Evolutionary conservation across 2,329 filamentous ascomycete genomes (phyloP).

Genomic region (Ilyonectria sp.): DNA sequence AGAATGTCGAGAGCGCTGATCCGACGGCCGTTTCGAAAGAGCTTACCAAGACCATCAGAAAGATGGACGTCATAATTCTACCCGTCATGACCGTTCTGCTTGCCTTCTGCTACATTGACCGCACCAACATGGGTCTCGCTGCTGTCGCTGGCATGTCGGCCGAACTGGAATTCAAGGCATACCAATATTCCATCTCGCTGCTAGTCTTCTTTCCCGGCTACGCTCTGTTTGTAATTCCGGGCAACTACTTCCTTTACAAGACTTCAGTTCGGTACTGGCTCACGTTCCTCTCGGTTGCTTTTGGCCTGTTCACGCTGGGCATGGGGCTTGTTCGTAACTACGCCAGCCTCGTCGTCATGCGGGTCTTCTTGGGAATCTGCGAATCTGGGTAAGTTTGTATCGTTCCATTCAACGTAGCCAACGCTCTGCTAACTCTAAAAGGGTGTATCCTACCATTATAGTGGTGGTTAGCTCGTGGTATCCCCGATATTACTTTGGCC

Average conservation of each 20-base stretch:
- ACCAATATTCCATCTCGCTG: conserved; percentile 10
- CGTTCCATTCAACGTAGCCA: no score
- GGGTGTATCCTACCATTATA: conserved; percentile 10
- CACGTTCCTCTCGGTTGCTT: conserved; percentile 5
- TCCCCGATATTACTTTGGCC: conserved; percentile 18
- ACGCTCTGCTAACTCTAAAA: not conserved
- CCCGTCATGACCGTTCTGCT: conserved; percentile 13
- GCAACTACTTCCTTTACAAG: conserved; percentile 18
- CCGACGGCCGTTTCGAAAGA: not conserved
- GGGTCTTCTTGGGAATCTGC: conserved; percentile 36
- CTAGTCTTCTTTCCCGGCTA: conserved; percentile 19
- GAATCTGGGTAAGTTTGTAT: conserved; percentile 9
- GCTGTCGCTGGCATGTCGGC: conserved; percentile 9
- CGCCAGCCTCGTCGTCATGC: conserved; percentile 9
- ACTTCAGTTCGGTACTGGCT: conserved; percentile 16
- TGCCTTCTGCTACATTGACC: conserved; percentile 19
- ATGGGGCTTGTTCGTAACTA: conserved; percentile 3
- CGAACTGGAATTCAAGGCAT: conserved; percentile 8
- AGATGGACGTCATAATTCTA: conserved; percentile 6
- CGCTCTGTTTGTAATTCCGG: conserved; percentile 8
- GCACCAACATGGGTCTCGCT: conserved; percentile 16
- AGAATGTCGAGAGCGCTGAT: no score
- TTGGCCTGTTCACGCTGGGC: conserved; percentile 10
- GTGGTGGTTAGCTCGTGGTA: conserved; percentile 17
- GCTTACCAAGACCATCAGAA: conserved; percentile 4